Conservation (phyloP, 2,329 filamentous ascomycete genomes). For the Torrubiella hemipterigena region DNA sequence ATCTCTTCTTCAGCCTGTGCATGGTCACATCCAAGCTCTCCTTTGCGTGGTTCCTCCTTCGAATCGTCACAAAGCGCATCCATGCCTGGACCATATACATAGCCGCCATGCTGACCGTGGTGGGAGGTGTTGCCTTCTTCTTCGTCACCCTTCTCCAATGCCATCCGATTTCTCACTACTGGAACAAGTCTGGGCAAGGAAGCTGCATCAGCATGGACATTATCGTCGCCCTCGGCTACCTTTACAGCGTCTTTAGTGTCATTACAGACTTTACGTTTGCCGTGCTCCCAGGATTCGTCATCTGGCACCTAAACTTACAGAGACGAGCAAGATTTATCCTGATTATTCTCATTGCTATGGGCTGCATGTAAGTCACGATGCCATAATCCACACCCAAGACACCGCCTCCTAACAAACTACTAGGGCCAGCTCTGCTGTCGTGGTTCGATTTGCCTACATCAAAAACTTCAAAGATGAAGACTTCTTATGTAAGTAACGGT, state of each 20-base stretch:
- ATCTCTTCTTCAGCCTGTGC: constrained; percentile 21
- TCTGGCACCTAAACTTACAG: constrained; percentile 44
- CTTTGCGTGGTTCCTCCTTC: constrained; percentile 28
- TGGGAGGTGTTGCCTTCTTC: constrained; percentile 26
- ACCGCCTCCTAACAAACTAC: constrained; percentile 7
- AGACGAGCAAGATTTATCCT: constrained; percentile 36
- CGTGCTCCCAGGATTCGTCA: constrained; percentile 38
- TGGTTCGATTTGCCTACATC: constrained; percentile 27
- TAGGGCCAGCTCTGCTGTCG: constrained; percentile 31
- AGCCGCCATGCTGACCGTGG: constrained; percentile 20
- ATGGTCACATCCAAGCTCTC: constrained; percentile 28
- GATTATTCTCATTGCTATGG: constrained; percentile 41
- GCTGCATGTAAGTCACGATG: constrained; percentile 29
- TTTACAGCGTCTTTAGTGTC: constrained; percentile 37
- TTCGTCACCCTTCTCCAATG: constrained; percentile 29
- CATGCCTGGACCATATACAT: constrained; percentile 23
- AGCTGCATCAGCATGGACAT: constrained; percentile 26
- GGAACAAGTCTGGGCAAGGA: constrained; percentile 21
- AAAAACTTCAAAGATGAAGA: constrained; percentile 24
- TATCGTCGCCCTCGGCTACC: constrained; percentile 38
- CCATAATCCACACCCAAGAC: not conserved
- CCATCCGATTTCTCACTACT: constrained; percentile 25
- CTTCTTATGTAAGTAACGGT: constrained; percentile 26
- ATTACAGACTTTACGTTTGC: constrained; percentile 39
- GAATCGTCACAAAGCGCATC: constrained; percentile 20